Percentiles rank a stretch among this genome's conserved stretches.
phyloP scores from a whole-genome alignment of 106 monocot genomes.

The Dendrobium huoshanense region DNA sequence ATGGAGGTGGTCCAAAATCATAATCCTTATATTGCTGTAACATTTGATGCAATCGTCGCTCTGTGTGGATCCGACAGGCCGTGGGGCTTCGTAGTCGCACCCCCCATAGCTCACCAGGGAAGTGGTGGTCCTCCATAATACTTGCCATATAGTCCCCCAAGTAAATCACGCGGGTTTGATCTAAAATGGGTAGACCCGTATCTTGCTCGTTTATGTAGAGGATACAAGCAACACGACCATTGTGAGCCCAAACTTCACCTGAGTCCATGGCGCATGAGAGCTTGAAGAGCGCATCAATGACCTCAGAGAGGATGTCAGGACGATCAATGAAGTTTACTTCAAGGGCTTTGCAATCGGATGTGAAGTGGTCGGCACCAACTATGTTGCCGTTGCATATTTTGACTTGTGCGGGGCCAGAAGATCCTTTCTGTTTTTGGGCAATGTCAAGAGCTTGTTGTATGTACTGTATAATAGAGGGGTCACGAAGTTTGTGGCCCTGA shows the following conservation, averaged over 20 bases:
- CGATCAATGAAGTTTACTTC: slow-evolving; percentile 27
- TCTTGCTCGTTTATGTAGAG: slow-evolving; percentile 21
- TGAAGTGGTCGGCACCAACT: slow-evolving; percentile 20
- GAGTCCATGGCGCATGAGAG: slow-evolving; percentile 15
- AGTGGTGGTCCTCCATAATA: slow-evolving; percentile 26
- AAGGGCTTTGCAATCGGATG: slow-evolving; percentile 21
- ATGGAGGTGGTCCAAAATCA: slow-evolving; percentile 11
- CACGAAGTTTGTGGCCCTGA: slow-evolving; percentile 37
- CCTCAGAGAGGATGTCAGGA: slow-evolving; percentile 40
- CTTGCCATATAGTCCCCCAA: slow-evolving; percentile 27
- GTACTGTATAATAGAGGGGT: slow-evolving; percentile 26
- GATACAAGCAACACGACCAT: slow-evolving; percentile 33
- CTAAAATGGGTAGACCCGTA: background rate
- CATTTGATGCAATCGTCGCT: slow-evolving; percentile 28
- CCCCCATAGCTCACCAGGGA: slow-evolving; percentile 1
- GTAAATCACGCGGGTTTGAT: slow-evolving; percentile 8
- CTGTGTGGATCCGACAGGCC: background rate
- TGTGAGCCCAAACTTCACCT: slow-evolving; percentile 46
- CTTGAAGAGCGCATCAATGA: slow-evolving; percentile 30
- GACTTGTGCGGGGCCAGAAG: background rate
- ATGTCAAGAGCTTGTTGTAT: slow-evolving; percentile 13
- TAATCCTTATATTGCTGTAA: slow-evolving; percentile 39
- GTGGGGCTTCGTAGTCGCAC: slow-evolving; percentile 8
- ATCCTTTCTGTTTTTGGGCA: background rate
- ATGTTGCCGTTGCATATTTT: slow-evolving; percentile 39